These are phyloP conservation scores for Candida manassasensis DNA, from an alignment of 805 yeast species.

Conservation along the genomic window DNA sequence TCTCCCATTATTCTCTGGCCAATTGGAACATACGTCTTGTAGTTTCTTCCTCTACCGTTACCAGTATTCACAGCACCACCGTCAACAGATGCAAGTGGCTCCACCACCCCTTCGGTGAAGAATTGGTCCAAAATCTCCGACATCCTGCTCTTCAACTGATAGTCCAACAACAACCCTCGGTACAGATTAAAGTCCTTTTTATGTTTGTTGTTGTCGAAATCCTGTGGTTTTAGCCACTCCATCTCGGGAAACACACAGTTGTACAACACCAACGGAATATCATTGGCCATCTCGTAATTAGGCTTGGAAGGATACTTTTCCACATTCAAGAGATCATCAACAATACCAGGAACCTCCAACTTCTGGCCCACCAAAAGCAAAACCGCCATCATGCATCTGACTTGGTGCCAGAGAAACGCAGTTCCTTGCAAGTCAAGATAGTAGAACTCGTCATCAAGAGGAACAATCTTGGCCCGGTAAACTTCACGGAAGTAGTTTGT, in stretches of 20 bases:
- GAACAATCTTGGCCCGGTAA: constrained; percentile 45
- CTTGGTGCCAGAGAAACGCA: constrained; percentile 98
- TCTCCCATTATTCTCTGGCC: constrained; percentile 54
- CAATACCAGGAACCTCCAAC: constrained; percentile 56
- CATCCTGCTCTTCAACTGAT: constrained; percentile 52
- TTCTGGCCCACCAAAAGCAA: constrained; percentile 77
- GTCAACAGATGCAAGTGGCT: constrained; percentile 2
- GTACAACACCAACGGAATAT: constrained; percentile 77
- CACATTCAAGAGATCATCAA: constrained; percentile 56
- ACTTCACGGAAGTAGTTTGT: constrained; percentile 70
- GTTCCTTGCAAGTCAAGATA: constrained; percentile 78
- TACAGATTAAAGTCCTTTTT: constrained; percentile 34
- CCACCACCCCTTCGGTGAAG: constrained; percentile 16
- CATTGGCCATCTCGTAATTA: constrained; percentile 82
- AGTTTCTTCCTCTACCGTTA: constrained; percentile 70
- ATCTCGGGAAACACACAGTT: constrained; percentile 75
- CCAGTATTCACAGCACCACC: constrained; percentile 54
- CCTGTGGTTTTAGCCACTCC: constrained; percentile 54
- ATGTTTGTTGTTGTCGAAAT: constrained; percentile 17
- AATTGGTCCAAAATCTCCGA: constrained; percentile 44
- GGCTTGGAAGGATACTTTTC: constrained; percentile 64
- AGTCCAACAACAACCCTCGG: constrained; percentile 50
- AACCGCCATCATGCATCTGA: constrained; percentile 88
- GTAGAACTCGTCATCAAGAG: constrained; percentile 42
- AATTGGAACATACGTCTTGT: constrained; percentile 54